Base-by-base conservation (phyloP, 768 basidiomycete species). In the Crepidotus variabilis region DNA sequence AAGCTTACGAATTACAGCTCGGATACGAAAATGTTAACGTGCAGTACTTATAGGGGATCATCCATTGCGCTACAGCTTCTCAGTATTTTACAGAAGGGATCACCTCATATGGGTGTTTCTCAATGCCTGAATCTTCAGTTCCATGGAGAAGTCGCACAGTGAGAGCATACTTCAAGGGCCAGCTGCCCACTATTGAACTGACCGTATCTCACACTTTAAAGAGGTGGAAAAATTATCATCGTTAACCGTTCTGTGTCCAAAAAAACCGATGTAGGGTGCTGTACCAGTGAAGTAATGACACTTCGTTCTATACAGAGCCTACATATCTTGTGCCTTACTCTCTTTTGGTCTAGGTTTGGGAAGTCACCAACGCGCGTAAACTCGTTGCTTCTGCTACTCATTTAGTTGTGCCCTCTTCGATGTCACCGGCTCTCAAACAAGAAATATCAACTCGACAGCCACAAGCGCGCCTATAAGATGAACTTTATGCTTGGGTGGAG, bases 121-220 rank as follows among this genome's bases (percentile, higher is more conserved):
- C 77, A 77, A 52, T 71, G 63, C 2, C 77, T 83, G 60, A 75
- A 81, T 52, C 66, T 70, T 1, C 58, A 74, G n/a, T 82, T 75
- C 58, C 78, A 83, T 60, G 67, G 73, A 3, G 69, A 73, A 1
- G 79, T 75, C 0, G 56, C 64, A 18, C 52, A 69, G 82, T 74
- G 60, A 47, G 75, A 14, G 39, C 39, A 14, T 43, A 11, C 39
- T 69, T 14, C n/a, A n/a, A n/a, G n/a, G 20, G 48, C 8, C 18
- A 39, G 39, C 33, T 6, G 45, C 50, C 34, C 23, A 32, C 13
- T 47, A 24, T 10, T 7, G 14, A 18, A 55, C 32, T 13, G 36
- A 16, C 24, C 45, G 36, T 54, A 16, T 28, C 28, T 33, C 34
- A 16, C 36, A 24, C 47, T 56, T 47, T 24, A 45, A 43, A 79